These are phyloP conservation scores for Lodderomyces oxycetoniae DNA, from an alignment of 1,139 yeast species.

Conservation along the genomic window DNA sequence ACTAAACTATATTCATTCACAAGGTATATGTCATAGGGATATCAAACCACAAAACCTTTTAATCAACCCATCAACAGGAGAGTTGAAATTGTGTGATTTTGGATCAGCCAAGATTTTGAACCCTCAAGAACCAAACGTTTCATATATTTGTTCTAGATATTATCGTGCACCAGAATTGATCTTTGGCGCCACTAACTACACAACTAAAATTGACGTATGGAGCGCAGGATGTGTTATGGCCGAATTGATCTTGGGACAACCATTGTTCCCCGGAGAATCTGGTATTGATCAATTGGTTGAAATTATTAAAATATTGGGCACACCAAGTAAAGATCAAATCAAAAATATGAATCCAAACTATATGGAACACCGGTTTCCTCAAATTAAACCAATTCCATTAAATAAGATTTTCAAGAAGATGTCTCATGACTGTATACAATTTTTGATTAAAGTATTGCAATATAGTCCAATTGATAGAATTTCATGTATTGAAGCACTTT, in stretches of 20 bases:
- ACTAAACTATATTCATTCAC: slow-evolving; percentile 82
- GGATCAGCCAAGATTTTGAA: slow-evolving; percentile 96
- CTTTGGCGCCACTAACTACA: slow-evolving; percentile 86
- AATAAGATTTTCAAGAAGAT: slow-evolving; percentile 72
- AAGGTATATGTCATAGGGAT: slow-evolving; percentile 94
- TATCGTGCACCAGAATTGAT: slow-evolving; percentile 93
- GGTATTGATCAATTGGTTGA: slow-evolving; percentile 97
- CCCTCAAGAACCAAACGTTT: slow-evolving; percentile 89
- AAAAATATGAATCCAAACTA: slow-evolving; percentile 95
- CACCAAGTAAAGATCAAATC: slow-evolving; percentile 91
- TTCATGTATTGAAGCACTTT: slow-evolving; percentile 63
- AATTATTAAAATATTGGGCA: slow-evolving; percentile 91
- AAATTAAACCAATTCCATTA: slow-evolving; percentile 89
- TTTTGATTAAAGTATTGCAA: slow-evolving; percentile 57
- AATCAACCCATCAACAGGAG: slow-evolving; percentile 79
- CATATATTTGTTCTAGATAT: slow-evolving; percentile 93
- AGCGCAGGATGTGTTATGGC: slow-evolving; percentile 99
- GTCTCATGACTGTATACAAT: slow-evolving; percentile 57
- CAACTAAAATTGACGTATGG: slow-evolving; percentile 98
- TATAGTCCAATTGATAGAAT: slow-evolving; percentile 74
- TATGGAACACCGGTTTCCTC: slow-evolving; percentile 96
- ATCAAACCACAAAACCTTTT: slow-evolving; percentile 93
- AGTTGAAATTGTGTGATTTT: slow-evolving; percentile 89
- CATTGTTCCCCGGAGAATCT: slow-evolving; percentile 94
- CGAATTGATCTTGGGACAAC: slow-evolving; percentile 90